phyloP scores from a whole-genome alignment of 139 green algal genomes.

The Haematococcus sp. region DNA sequence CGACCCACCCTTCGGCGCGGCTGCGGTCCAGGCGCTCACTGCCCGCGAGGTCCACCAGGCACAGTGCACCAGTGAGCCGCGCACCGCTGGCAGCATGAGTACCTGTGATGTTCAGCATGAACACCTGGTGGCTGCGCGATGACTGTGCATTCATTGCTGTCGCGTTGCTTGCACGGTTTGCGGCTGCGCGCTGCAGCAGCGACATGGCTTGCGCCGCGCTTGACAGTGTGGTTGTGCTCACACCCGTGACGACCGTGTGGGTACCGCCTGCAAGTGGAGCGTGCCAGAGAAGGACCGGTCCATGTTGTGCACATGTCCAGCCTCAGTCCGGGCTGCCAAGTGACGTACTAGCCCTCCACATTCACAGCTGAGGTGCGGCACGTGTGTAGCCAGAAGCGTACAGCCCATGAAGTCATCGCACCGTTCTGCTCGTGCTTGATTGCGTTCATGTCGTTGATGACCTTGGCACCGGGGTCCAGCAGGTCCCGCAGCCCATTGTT shows the following conservation, averaged over 20 bases:
- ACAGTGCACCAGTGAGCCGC: constrained; percentile 66
- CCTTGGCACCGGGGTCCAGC: constrained; percentile 41
- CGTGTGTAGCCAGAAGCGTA: too few species aligned
- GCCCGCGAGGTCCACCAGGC: constrained; percentile 88
- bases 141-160: constrained; percentile 91
- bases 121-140: constrained; percentile 82
- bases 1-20: constrained; percentile 53
- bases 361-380: too few species aligned
- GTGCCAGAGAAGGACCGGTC: too few species aligned
- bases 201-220: constrained; percentile 53
- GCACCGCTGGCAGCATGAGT: constrained; percentile 58
- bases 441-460: constrained; percentile 58
- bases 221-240: constrained; percentile 33
- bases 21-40: constrained; percentile 74
- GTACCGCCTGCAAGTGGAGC: background rate
- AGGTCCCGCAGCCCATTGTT: constrained; percentile 88
- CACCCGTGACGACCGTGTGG: constrained; percentile 61
- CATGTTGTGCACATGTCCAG: too few species aligned
- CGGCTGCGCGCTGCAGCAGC: constrained; percentile 59
- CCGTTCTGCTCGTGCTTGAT: constrained; percentile 74
- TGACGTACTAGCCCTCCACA: too few species aligned
- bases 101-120: constrained; percentile 89
- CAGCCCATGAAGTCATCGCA: constrained; percentile 13
- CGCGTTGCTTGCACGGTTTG: constrained; percentile 59
- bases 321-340: too few species aligned